These are phyloP conservation scores for Dothideomycetidae sp. DNA, from an alignment of 2,329 filamentous ascomycete genomes.

Conservation along the genomic window DNA sequence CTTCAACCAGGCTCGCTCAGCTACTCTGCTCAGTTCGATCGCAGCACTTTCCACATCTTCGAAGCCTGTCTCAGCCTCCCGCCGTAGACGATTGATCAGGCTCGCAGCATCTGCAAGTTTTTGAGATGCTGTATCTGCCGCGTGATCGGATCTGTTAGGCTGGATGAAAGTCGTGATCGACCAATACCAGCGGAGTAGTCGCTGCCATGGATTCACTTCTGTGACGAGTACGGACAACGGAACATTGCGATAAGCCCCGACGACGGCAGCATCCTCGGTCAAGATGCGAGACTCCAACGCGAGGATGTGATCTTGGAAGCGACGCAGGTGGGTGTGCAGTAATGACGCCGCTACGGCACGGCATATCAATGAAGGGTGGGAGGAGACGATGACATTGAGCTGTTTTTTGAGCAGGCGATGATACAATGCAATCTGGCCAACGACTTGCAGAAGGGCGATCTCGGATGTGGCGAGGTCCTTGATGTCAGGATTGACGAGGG, in stretches of 20 bases:
- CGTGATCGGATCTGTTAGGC: slow-evolving; percentile 18
- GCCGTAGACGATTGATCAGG: slow-evolving; percentile 62
- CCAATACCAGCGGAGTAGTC: slow-evolving; percentile 77
- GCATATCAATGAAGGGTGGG: slow-evolving; percentile 69
- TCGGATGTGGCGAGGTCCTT: slow-evolving; percentile 59
- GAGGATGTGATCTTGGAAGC: slow-evolving; percentile 71
- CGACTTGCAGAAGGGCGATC: slow-evolving; percentile 61
- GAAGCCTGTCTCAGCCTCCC: slow-evolving; percentile 75
- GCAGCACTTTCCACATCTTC: slow-evolving; percentile 69
- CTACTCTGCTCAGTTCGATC: slow-evolving; percentile 55
- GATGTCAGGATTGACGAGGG: slow-evolving; percentile 23
- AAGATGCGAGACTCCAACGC: slow-evolving; percentile 71
- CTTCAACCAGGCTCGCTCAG: slow-evolving; percentile 82
- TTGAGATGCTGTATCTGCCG: slow-evolving; percentile 9
- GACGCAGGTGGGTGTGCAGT: slow-evolving; percentile 55
- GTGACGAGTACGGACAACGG: slow-evolving; percentile 72
- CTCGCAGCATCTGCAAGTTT: slow-evolving; percentile 14
- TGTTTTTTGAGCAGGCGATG: slow-evolving; percentile 59
- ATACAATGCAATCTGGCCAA: slow-evolving; percentile 63
- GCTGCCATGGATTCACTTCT: slow-evolving; percentile 77
- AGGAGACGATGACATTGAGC: slow-evolving; percentile 50
- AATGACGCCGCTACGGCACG: slow-evolving; percentile 75
- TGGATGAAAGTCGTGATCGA: slow-evolving; percentile 56
- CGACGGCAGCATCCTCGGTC: slow-evolving; percentile 58
- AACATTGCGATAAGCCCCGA: slow-evolving; percentile 87